Evolutionary conservation across 2,329 filamentous ascomycete genomes (phyloP).

Genomic region (Aspergillus nomiae): DNA sequence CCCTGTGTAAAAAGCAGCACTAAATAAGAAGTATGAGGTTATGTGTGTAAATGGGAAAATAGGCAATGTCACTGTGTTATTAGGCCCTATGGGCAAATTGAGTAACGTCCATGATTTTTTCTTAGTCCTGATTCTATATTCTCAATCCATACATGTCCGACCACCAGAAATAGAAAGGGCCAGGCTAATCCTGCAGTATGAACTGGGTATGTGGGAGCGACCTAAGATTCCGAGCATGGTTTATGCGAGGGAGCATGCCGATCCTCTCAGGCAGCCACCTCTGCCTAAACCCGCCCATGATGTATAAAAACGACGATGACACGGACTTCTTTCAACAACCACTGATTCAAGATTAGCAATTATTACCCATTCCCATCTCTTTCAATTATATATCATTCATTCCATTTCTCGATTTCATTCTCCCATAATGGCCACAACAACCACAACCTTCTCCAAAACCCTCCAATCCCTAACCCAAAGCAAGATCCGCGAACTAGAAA

Average conservation of each 20-base stretch:
- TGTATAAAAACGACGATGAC: neutral
- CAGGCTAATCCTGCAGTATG: too few relatives aligned
- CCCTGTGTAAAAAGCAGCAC: neutral
- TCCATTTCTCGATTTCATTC: neutral
- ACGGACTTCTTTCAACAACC: neutral
- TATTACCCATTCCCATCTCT: accelerated
- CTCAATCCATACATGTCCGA: too few relatives aligned
- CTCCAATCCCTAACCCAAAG: constrained; percentile 24
- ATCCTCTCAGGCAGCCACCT: neutral
- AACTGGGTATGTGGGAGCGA: too few relatives aligned
- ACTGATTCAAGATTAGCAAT: neutral
- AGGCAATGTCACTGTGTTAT: too few relatives aligned
- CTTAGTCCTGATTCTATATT: too few relatives aligned
- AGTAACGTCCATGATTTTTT: neutral
- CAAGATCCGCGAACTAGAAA: constrained; percentile 32
- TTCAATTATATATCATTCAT: neutral
- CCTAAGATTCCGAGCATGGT: too few relatives aligned
- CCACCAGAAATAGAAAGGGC: too few relatives aligned
- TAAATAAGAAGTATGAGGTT: neutral
- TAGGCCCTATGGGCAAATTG: neutral
- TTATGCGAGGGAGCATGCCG: neutral
- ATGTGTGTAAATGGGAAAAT: too few relatives aligned
- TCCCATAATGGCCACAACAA: constrained; percentile 1
- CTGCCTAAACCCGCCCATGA: neutral
- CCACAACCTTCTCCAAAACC: constrained; percentile 17